A percentile compares a stretch with the other conserved stretches of the same genome.
Evolutionary conservation across 495 filamentous ascomycete genomes (phyloP).

Genomic region (Trichoderma reesei): DNA sequence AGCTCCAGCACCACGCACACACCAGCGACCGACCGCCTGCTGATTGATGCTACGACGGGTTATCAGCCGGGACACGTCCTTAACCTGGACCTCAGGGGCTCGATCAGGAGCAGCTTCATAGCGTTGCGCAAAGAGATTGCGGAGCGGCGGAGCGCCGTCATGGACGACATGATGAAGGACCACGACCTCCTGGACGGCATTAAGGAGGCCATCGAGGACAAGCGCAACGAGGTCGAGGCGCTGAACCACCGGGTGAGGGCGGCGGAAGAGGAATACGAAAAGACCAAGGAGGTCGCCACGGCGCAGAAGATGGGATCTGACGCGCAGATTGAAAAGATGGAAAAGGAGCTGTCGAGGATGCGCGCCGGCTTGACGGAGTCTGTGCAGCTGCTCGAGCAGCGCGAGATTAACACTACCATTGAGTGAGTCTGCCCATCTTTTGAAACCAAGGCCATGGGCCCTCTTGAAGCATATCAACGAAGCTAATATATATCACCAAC

Average conservation of each 20-base stretch:
- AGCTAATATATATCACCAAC: background rate
- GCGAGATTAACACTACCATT: slow-evolving; percentile 93
- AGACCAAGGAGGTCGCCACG: slow-evolving; percentile 75
- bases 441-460: background rate
- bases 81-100: slow-evolving; percentile 72
- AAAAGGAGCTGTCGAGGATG: slow-evolving; percentile 94
- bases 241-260: slow-evolving; percentile 76
- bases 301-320: slow-evolving; percentile 81
- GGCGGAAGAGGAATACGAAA: slow-evolving; percentile 88
- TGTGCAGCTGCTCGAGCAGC: slow-evolving; percentile 85
- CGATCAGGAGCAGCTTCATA: slow-evolving; percentile 68
- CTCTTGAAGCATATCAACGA: background rate
- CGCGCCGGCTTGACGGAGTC: slow-evolving; percentile 72
- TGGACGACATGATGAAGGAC: slow-evolving; percentile 82
- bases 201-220: slow-evolving; percentile 92
- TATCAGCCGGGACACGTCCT: slow-evolving; percentile 84
- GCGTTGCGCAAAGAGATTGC: slow-evolving; percentile 77
- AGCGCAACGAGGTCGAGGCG: slow-evolving; percentile 79
- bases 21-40: slow-evolving; percentile 50
- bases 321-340: slow-evolving; percentile 94
- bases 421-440: slow-evolving; percentile 48
- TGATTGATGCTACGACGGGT: slow-evolving; percentile 70
- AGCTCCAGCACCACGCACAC: slow-evolving; percentile 26
- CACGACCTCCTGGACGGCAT: slow-evolving; percentile 86
- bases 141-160: slow-evolving; percentile 66